Percentiles rank a stretch among this genome's conserved stretches.
These are phyloP conservation scores for Paecilomyces dactylethromorphus DNA, from an alignment of 2,329 filamentous ascomycete genomes.

Conservation along the genomic window DNA sequence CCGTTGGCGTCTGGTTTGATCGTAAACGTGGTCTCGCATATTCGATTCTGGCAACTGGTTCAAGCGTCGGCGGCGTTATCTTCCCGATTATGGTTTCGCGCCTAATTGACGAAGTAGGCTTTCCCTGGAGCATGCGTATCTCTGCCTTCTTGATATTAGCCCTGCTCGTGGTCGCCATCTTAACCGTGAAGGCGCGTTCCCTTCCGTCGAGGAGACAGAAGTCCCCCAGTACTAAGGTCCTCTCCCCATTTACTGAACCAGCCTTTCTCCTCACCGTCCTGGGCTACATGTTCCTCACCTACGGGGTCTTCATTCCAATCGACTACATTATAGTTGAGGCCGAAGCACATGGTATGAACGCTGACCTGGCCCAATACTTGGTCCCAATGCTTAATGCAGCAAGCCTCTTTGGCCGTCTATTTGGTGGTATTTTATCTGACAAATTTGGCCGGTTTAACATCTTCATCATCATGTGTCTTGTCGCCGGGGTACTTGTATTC, in stretches of 20 bases:
- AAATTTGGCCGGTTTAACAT: constrained; percentile 49
- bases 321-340: constrained; percentile 46
- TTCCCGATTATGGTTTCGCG: constrained; percentile 53
- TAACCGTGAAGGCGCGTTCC: not conserved
- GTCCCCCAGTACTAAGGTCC: constrained; percentile 1
- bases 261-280: constrained; percentile 38
- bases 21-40: constrained; percentile 32
- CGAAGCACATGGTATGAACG: constrained; percentile 42
- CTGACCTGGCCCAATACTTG: constrained; percentile 45
- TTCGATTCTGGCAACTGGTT: not conserved
- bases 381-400: constrained; percentile 49
- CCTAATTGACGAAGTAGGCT: constrained; percentile 45
- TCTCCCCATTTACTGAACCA: constrained; percentile 44
- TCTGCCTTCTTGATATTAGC: not conserved
- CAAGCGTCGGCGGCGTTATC: constrained; percentile 45
- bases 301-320: constrained; percentile 55
- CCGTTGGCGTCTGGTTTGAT: constrained; percentile 43
- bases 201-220: not conserved
- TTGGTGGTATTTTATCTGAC: constrained; percentile 50
- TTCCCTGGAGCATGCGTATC: constrained; percentile 47
- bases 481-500: not conserved
- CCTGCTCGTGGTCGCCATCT: not conserved
- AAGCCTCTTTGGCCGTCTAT: constrained; percentile 49
- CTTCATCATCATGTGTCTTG: constrained; percentile 41
- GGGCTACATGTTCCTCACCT: constrained; percentile 51